Conservation (phyloP, 148 eudicot species). For the Rhododendron mucronatum region DNA sequence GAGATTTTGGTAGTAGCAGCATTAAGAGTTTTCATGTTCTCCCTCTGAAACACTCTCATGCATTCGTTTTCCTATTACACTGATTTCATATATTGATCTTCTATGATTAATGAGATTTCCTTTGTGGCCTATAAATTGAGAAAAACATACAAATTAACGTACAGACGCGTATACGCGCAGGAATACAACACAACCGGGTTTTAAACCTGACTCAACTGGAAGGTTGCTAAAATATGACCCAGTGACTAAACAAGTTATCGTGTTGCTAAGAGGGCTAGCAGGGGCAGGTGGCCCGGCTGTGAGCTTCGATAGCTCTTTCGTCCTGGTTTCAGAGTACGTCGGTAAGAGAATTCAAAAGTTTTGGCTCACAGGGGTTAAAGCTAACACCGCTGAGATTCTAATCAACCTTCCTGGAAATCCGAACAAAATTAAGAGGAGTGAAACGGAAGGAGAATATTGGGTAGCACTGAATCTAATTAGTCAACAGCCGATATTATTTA, state of each 20-base stretch:
- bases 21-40: no score
- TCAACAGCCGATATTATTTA: not conserved
- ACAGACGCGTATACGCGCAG: not conserved
- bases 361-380: not conserved
- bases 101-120: no score
- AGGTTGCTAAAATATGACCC: slow-evolving; percentile 8
- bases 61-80: no score
- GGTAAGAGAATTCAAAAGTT: not conserved
- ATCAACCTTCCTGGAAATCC: not conserved
- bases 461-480: not conserved
- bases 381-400: not conserved
- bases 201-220: not conserved
- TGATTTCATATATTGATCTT: no score
- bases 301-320: not conserved
- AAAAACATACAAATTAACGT: no score
- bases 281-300: not conserved
- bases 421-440: not conserved
- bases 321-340: not conserved
- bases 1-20: no score
- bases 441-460: not conserved
- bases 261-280: slow-evolving; percentile 11
- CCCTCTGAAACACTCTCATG: no score
- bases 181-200: not conserved
- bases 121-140: no score
- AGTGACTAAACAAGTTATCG: not conserved